Base-by-base conservation (phyloP, 352 stramenopile genomes). In the Blastocystis sp. region DNA sequence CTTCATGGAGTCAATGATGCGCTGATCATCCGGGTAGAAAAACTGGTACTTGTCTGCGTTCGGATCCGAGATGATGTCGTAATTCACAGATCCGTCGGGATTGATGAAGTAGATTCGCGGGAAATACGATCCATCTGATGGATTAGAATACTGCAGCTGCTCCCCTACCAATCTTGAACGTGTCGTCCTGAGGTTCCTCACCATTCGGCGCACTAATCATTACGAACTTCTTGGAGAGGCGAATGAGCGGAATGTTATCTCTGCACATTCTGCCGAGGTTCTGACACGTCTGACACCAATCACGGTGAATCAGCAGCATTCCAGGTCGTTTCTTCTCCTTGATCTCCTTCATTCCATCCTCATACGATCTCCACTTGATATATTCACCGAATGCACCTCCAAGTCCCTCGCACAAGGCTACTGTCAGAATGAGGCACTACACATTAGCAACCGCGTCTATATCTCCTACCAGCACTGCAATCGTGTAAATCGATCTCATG, bases 21-120 rank as follows among this genome's bases (percentile, higher is more conserved):
- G 16, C 51, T 81, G 21, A 27, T 40, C 21, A 64, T 42, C 69
- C 8, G 69, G 48, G 36, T 81, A 81, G 42, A 63, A 81, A 32
- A 81, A 81, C 51, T 81, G 69, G 42, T 81, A 81, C 8, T 32
- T 63, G 16, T 59, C 49, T 1, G 48, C 27, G 21, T 64, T 61
- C 1, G 69, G 69, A 61, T 81, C 40, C 27, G 69, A 81, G 18
- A 81, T 42, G 48, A 85, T 85, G 27, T 85, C 75, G 51, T 85
- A 85, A 51, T 85, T 85, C n/a, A 85, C 75, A 42, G 57, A 72
- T 9, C 75, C 75, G 75, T 85, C 63, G 29, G 75, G 75, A 24
- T 85, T 85, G 49, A 85, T 85, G 38, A 85, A 85, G 42, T 76
- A 85, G 48, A 85, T n/a, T 51, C 75, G 75, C 34, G 75, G 75